These are phyloP conservation scores for Diaporthe sp. DNA, from an alignment of 2,329 filamentous ascomycete genomes.

Conservation along the genomic window DNA sequence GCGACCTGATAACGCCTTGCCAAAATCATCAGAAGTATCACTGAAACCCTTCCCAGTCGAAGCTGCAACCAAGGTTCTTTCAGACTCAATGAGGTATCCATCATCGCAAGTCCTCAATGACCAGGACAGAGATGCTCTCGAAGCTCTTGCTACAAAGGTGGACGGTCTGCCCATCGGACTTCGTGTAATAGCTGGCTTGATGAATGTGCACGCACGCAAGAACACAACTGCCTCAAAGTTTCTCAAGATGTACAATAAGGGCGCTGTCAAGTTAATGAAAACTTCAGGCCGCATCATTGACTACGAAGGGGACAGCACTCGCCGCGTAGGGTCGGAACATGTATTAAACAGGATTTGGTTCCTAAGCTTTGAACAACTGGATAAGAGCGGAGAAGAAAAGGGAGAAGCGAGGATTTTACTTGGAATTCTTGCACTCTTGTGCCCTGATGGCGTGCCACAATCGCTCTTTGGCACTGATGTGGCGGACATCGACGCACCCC, in stretches of 20 bases:
- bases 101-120: not conserved
- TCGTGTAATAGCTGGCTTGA: not conserved
- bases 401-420: not conserved
- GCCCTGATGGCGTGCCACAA: not conserved
- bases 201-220: not conserved
- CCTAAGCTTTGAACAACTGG: not conserved
- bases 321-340: not conserved
- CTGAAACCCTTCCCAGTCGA: not conserved
- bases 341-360: not conserved
- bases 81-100: not conserved
- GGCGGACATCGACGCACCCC: not conserved
- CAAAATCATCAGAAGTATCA: not conserved
- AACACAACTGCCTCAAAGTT: not conserved
- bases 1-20: not conserved
- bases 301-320: not conserved
- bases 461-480: not conserved
- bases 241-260: not conserved
- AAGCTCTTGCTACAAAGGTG: not conserved
- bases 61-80: not conserved
- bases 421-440: not conserved
- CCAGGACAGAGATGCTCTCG: not conserved
- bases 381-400: not conserved
- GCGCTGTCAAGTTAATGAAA: not conserved
- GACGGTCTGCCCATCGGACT: not conserved
- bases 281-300: not conserved